These are phyloP conservation scores for Gardenia jasminoides DNA, from an alignment of 257 asterid genomes.

Conservation along the genomic window DNA sequence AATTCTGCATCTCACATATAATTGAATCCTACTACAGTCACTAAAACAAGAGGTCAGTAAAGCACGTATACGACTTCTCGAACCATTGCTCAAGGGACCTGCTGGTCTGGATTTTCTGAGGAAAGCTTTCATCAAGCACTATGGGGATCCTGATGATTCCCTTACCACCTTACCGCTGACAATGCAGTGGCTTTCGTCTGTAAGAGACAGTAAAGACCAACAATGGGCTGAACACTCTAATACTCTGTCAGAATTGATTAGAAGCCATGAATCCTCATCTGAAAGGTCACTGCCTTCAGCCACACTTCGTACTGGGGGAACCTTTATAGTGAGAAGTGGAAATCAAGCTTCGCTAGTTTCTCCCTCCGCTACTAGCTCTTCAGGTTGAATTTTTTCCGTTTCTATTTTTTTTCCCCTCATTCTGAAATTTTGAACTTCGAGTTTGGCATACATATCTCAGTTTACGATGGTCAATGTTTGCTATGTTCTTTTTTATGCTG, in stretches of 20 bases:
- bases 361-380: conserved; percentile 32
- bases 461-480: background rate
- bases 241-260: conserved; percentile 35
- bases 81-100: conserved; percentile 80
- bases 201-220: conserved; percentile 46
- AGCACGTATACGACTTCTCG: conserved; percentile 74
- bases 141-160: conserved; percentile 72
- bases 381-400: conserved; percentile 30
- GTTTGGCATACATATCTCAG: background rate
- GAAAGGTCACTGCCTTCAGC: conserved; percentile 52
- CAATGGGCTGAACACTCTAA: conserved; percentile 70
- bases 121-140: conserved; percentile 63
- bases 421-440: background rate
- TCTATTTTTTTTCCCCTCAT: background rate
- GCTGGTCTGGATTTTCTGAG: conserved; percentile 71
- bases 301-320: conserved; percentile 82
- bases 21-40: conserved; percentile 39
- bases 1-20: background rate
- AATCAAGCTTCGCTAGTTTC: conserved; percentile 36
- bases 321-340: conserved; percentile 37
- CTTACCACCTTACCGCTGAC: conserved; percentile 56
- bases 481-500: background rate
- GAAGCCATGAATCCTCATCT: conserved; percentile 33
- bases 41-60: conserved; percentile 86
- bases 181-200: conserved; percentile 58